Base-by-base conservation (phyloP, 768 basidiomycete genomes). In the Tylopilus subfusipes region DNA sequence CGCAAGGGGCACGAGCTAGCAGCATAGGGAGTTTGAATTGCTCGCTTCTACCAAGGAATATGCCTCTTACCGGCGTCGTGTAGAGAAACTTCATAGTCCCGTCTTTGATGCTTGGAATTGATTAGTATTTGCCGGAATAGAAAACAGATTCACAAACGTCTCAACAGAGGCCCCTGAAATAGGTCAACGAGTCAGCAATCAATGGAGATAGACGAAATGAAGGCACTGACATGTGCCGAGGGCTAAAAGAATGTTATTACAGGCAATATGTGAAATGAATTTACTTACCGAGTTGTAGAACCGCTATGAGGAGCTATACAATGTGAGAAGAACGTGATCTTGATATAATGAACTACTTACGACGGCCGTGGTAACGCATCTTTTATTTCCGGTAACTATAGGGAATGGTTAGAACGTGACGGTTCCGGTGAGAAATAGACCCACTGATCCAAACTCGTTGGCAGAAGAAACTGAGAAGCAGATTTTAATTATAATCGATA, bases 391-490 rank as follows among this genome's bases (percentile, higher is more conserved):
- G 19, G 54, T 56, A 31, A 61, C 60, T 61, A 9, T 16, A n/a
- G 2, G 5, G 24, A 1, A 16, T 16, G 0, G 21, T 49, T 22
- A 1, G 12, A 43, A 19, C 8, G 12, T 13, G 5, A 30, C 12
- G 16, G 3, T 24, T 18, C 2, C 22, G 3, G 2, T 1, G 6
- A 50, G 13, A 34, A 25, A 36, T 21, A 12, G 1, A 38, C 61
- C 1, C 16, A 60, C 61, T 61, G 42, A 61, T 61, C 61, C 61
- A 61, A n/a, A 62, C 50, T 25, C 56, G 55, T 25, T 61, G 56
- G 13, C 45, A 61, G 30, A 55, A 62, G 34, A 62, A 62, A 24
- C 61, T 62, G 25, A 14, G 18, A 9, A 34, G 4, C 3, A n/a
- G 2, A 14, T 18, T 3, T 33, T 12, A 22, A 34, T 25, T 8